phyloP scores from a whole-genome alignment of 495 filamentous ascomycete species.

The Tuber magnatum region DNA sequence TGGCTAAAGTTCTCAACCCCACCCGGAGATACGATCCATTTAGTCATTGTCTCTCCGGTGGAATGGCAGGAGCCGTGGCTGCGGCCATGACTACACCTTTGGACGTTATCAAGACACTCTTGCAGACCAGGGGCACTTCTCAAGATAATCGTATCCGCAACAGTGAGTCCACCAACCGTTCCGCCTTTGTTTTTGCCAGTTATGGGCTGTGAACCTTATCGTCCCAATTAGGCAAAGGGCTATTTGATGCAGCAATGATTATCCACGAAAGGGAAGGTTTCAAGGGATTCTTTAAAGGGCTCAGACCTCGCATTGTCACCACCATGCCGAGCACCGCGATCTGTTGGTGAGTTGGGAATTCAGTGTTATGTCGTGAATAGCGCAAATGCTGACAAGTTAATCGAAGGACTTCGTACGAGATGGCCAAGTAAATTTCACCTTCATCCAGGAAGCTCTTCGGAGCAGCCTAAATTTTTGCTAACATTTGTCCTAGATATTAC shows the following conservation, averaged over 20 bases:
- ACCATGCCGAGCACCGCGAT: conserved; percentile 98
- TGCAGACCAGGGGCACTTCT: conserved; percentile 84
- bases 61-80: conserved; percentile 84
- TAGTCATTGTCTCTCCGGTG: conserved; percentile 86
- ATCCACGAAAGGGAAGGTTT: conserved; percentile 78
- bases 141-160: conserved; percentile 74
- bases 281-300: conserved; percentile 82
- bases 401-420: conserved; percentile 64
- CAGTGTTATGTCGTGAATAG: background rate
- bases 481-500: conserved; percentile 28
- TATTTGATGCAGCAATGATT: conserved; percentile 71
- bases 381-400: conserved; percentile 29
- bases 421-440: conserved; percentile 52
- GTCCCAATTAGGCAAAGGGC: conserved; percentile 56
- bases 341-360: conserved; percentile 67
- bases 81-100: conserved; percentile 90
- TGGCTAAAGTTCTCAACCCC: conserved; percentile 89
- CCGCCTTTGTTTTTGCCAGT: background rate
- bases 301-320: conserved; percentile 84
- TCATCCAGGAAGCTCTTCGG: no score
- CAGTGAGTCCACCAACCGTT: conserved; percentile 22
- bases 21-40: conserved; percentile 75
- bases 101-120: conserved; percentile 94
- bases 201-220: conserved; percentile 11
- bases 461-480: conserved; percentile 5